phyloP scores from a whole-genome alignment of 2,329 filamentous ascomycete species.

The Escovopsis sp. region DNA sequence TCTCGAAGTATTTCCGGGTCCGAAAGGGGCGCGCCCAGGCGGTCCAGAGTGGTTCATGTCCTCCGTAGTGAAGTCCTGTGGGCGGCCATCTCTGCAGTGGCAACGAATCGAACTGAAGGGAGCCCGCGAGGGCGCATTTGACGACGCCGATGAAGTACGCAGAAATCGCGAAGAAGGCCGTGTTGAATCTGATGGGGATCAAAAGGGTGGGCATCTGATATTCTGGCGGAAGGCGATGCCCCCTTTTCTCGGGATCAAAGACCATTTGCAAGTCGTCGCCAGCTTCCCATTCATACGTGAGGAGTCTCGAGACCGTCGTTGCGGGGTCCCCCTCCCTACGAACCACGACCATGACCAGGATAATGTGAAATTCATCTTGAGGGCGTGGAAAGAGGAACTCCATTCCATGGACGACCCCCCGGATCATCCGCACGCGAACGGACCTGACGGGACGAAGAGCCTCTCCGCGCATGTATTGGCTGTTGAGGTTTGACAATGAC shows the following conservation, averaged over 20 bases:
- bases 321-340: slow-evolving; percentile 21
- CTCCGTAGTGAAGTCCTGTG: slow-evolving; percentile 33
- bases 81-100: slow-evolving; percentile 24
- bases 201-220: slow-evolving; percentile 51
- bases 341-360: slow-evolving; percentile 55
- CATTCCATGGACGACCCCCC: slow-evolving; percentile 70
- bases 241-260: slow-evolving; percentile 31
- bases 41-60: slow-evolving; percentile 51
- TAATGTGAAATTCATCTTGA: slow-evolving; percentile 53
- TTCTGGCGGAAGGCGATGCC: slow-evolving; percentile 34
- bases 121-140: slow-evolving; percentile 36
- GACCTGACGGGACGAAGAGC: slow-evolving; percentile 43
- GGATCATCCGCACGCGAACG: slow-evolving; percentile 30
- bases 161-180: slow-evolving; percentile 55
- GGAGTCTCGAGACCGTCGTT: slow-evolving; percentile 29
- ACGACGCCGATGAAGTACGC: slow-evolving; percentile 42
- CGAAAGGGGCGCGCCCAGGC: slow-evolving; percentile 72
- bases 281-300: slow-evolving; percentile 47
- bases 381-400: slow-evolving; percentile 65
- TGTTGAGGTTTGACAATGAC: slow-evolving; percentile 33
- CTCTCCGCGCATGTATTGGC: slow-evolving; percentile 30
- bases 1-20: slow-evolving; percentile 42
- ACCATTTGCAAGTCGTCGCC: slow-evolving; percentile 32
- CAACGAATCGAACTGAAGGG: slow-evolving; percentile 32
- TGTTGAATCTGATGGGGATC: slow-evolving; percentile 56